Base-by-base conservation (phyloP, 2,329 filamentous ascomycete genomes). In the Ophiostoma sp. region DNA sequence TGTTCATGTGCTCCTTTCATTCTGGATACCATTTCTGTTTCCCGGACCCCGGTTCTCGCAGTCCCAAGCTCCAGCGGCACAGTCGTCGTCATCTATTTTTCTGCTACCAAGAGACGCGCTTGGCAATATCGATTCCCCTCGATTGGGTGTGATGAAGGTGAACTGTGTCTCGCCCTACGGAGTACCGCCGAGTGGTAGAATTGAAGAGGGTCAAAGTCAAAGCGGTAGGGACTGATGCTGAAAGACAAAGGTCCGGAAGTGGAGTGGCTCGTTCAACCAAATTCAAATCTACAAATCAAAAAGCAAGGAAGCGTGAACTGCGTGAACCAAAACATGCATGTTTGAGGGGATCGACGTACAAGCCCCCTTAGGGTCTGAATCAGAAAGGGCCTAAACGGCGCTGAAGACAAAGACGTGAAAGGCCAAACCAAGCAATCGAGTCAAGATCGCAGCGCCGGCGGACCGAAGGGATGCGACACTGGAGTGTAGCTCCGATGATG, bases 1-100 rank as follows among this genome's bases (percentile, higher is more conserved):
- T 52, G 50, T 25, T 52, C 8, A 9, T 52, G 12, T 2, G 4
- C n/a, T 1, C 5, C 59, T 9, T 31, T 33, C 52, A 3, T 28
- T 31, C 19, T 66, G 36, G 11, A 17, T 25, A 17, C 5, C 17
- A n/a, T 33, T 2, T 33, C 33, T 25, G 22, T 36, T 52, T 69
- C 64, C 64, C 42, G 45, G 64, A 36, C 42, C 66, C 66, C 45
- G 66, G 66, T 52, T 69, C 48, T 36, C 22, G 28, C 25, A 36
- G 36, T 31, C 11, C 25, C 39, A 48, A 4, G 19, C 0, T 4
- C 6, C 63, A 50, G 63, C 66, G 66, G 66, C 66, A 55, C 45
- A 55, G 66, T 52, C 45, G 66, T 69, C 66, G 48, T 52, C 48
- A 33, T 55, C 31, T 69, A 39, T 55, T 55, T 69, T 17, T 5